Evolutionary conservation across 2,329 filamentous ascomycete species (phyloP).

Genomic region (Fusarium sp.): DNA sequence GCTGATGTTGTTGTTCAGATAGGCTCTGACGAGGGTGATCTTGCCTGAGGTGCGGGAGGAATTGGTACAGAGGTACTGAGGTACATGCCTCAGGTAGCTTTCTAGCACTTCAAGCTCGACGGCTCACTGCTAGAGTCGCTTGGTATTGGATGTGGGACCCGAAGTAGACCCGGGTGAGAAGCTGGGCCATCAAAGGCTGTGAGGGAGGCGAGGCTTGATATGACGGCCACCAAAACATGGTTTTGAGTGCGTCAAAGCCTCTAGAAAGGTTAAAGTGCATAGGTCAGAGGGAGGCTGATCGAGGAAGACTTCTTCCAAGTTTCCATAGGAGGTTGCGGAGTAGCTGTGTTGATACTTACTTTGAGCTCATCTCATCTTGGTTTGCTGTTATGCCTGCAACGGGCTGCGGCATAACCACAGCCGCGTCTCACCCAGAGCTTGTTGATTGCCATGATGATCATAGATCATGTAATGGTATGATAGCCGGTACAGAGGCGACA

Average conservation of each 20-base stretch:
- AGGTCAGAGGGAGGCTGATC: not conserved
- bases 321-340: conserved; percentile 24
- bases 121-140: not conserved
- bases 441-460: conserved; percentile 17
- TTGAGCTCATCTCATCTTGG: conserved; percentile 27
- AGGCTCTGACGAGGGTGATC: conserved; percentile 39
- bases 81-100: conserved; percentile 43
- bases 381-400: conserved; percentile 37
- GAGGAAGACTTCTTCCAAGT: conserved; percentile 45
- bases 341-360: conserved; percentile 42
- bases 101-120: conserved; percentile 11
- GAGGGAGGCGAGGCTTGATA: conserved; percentile 20
- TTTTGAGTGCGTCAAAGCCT: conserved; percentile 1
- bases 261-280: not conserved
- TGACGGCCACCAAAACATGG: conserved; percentile 28
- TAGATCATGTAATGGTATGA: not conserved
- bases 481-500: conserved; percentile 15
- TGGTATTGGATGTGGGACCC: conserved; percentile 37
- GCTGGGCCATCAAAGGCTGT: conserved; percentile 43
- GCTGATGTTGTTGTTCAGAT: conserved; percentile 50
- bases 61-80: conserved; percentile 22
- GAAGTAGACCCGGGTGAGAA: conserved; percentile 47
- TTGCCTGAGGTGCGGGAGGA: conserved; percentile 23
- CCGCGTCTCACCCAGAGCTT: conserved; percentile 11
- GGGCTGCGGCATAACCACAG: conserved; percentile 36